Percentiles rank a stretch among this genome's conserved stretches.
phyloP scores from a whole-genome alignment of 2,329 filamentous ascomycete genomes.

The Pseudohalonectria lignicola region DNA sequence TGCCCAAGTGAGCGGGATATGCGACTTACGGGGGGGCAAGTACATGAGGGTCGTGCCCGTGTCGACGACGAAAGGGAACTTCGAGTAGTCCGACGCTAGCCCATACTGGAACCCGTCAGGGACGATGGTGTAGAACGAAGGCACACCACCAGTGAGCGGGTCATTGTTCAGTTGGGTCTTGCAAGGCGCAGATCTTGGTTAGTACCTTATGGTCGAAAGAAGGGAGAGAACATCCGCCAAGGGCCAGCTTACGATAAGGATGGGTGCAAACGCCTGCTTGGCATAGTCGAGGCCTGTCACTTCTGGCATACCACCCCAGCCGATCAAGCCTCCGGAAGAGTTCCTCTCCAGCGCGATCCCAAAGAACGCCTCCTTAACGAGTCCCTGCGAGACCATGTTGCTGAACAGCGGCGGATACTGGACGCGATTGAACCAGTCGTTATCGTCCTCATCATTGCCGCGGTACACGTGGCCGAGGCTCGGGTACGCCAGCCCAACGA shows the following conservation, averaged over 20 bases:
- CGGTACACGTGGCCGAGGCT: conserved; percentile 36
- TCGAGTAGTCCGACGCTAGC: conserved; percentile 25
- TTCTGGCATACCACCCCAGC: conserved; percentile 34
- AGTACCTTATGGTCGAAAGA: background rate
- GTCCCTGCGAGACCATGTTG: conserved; percentile 33
- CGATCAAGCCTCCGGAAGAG: conserved; percentile 31
- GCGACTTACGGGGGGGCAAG: conserved; percentile 32
- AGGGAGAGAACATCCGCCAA: conserved; percentile 1
- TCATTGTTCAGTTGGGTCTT: conserved; percentile 31
- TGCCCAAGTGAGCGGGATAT: too few species aligned
- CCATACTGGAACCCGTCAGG: conserved; percentile 35
- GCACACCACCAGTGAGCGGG: conserved; percentile 26
- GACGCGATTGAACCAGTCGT: background rate
- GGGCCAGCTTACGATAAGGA: conserved; percentile 30
- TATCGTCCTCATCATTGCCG: background rate
- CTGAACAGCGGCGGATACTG: conserved; percentile 36
- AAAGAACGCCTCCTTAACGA: conserved; percentile 31
- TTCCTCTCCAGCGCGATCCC: conserved; percentile 36
- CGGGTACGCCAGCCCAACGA: conserved; percentile 39
- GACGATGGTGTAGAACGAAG: conserved; percentile 42
- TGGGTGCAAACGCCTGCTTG: conserved; percentile 23
- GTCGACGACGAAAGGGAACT: conserved; percentile 39
- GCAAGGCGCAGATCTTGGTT: background rate
- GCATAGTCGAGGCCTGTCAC: conserved; percentile 14
- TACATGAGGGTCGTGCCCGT: conserved; percentile 40